Evolutionary conservation across 2,329 filamentous ascomycete genomes (phyloP), one percentile per base, ranked within the genome.

Genomic region (Colletotrichum coccodes): DNA sequence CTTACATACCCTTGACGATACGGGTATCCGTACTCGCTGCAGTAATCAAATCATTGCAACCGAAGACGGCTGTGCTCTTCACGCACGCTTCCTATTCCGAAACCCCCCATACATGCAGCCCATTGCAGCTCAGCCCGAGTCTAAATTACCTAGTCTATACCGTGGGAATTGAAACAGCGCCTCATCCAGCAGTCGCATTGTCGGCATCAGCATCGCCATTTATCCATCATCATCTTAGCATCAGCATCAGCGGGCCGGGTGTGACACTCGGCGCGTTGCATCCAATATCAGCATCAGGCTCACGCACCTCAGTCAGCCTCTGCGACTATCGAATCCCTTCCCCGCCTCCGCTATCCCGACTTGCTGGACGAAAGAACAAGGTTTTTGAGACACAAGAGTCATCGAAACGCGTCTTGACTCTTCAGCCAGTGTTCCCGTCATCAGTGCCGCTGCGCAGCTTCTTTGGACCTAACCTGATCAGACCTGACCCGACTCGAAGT

Each of bases 81-180:
- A 65, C 21, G 65, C 38, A 67, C 57, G 38, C 53, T 46, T 68
- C 67, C 67, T 16, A 26, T 63, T 68, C 67, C 63, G 67, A 63
- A 68, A 68, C n/a, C 30, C 67, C 63, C 67, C 63, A 57, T n/a
- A 47, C 26, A 18, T 47, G 16, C 50, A 63, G 16, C 18, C 36
- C 36, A 46, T 11, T 52, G n/a, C 60, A 36, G 52, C 40, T 47
- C 53, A 23, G 38, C 32, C 60, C 23, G 28, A 26, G 47, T 30
- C 32, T 42, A 34, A 30, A n/a, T n/a, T n/a, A n/a, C n/a, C n/a
- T 40, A 38, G 36, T 50, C 14, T 47, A 14, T 30, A 9, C 32
- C n/a, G 34, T 32, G 50, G n/a, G n/a, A 26, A 16, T 38, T 40
- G 56, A 59, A 56, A 57, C 60, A 40, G 46, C 47, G 49, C 61